Evolutionary conservation across 345 rosid genomes (phyloP), one percentile per base, ranked within the genome.

Genomic region (Hirschfeldia incana): DNA sequence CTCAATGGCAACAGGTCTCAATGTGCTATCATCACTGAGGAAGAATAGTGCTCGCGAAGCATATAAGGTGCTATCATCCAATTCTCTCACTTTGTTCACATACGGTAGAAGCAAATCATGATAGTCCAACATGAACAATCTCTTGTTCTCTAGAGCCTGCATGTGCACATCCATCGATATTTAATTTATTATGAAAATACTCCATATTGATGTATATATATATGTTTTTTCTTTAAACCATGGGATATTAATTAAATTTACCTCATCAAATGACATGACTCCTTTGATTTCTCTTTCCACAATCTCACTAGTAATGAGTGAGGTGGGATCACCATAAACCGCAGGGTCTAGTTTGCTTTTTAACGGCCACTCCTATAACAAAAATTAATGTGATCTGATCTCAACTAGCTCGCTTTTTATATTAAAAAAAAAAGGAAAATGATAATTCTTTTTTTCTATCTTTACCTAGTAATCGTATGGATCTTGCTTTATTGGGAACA

Each of bases 281-380:
- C 96, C 98, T 82, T 67, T 76, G 10, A 94, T 87, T 70, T 89
- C 85, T 33, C 26, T 58, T 78, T 89, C 86, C 0, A 92, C 57
- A 11, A 89, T 46, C 16, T 90, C 90, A 58, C 80, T 72, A 7
- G 97, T 92, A 74, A 94, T 88, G 29, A 83, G 86, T 26, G 98
- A 94, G 67, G 78, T 90, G 0, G 87, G 74, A 0, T 89, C 85
- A 11, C 98, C 97, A 3, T 92, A 94, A 3, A 85, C 78, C 4
- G 6, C 59, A 0, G 96, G 89, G 70, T 94, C 98, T 5, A 94
- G 89, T 21, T 83, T 79, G 72, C 98, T 39, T 81, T 75, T 88
- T 80, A 91, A 28, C 6, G 98, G 98, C 96, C 94, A 94, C 73
- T 94, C 96, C 98, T 91, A 68, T 6, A 80, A 37, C 4, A 32